Percentiles rank a stretch among this genome's conserved stretches.
phyloP scores from a whole-genome alignment of 331 rosid genomes.

The Arachis monticola region DNA sequence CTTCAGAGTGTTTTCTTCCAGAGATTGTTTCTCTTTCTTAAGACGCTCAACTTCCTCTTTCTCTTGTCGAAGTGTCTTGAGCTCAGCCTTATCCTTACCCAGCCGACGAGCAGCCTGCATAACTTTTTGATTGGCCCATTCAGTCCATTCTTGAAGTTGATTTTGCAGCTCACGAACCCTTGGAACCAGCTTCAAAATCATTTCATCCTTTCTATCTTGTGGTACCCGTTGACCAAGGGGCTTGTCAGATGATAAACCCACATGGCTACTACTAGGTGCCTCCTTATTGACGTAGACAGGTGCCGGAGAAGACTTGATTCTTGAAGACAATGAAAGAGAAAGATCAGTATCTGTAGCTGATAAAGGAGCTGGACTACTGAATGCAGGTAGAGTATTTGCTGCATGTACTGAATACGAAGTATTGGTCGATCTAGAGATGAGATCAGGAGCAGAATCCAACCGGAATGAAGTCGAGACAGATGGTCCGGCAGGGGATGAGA shows the following conservation, averaged over 20 bases:
- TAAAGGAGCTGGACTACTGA: slow-evolving; percentile 43
- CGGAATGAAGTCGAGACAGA: slow-evolving; percentile 49
- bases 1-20: slow-evolving; percentile 86
- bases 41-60: slow-evolving; percentile 87
- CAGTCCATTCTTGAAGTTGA: slow-evolving; percentile 90
- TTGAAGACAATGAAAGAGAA: slow-evolving; percentile 72
- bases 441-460: slow-evolving; percentile 49
- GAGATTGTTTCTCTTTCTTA: slow-evolving; percentile 75
- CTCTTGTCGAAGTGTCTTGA: slow-evolving; percentile 76
- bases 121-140: slow-evolving; percentile 94
- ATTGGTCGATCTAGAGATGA: slow-evolving; percentile 43
- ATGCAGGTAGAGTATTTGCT: slow-evolving; percentile 37
- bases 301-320: slow-evolving; percentile 45
- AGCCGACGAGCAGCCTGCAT: slow-evolving; percentile 94
- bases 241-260: slow-evolving; percentile 57
- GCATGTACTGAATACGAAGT: slow-evolving; percentile 40
- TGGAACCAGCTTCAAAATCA: slow-evolving; percentile 70
- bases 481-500: slow-evolving; percentile 50
- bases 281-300: slow-evolving; percentile 51
- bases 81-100: slow-evolving; percentile 84
- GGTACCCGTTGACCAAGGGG: slow-evolving; percentile 63
- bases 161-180: slow-evolving; percentile 65
- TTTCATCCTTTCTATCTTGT: slow-evolving; percentile 73
- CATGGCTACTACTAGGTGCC: slow-evolving; percentile 43
- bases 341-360: slow-evolving; percentile 67